phyloP scores from a whole-genome alignment of 2,329 filamentous ascomycete genomes.

The Lasiodiplodia theobromae region DNA sequence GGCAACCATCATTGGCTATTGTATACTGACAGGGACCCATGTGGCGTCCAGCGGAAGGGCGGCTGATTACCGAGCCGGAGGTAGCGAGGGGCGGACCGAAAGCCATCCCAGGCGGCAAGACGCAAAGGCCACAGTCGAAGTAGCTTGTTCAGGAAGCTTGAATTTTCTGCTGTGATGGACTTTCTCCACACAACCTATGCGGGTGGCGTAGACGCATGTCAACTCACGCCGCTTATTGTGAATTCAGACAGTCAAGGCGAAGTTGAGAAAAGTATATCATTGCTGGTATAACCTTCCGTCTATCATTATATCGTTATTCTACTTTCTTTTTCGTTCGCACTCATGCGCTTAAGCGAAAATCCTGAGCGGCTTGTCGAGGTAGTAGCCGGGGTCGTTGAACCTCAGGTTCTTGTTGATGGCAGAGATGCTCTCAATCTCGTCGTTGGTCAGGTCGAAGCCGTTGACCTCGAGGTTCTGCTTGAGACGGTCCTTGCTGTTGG shows the following conservation, averaged over 20 bases:
- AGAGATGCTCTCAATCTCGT: slow-evolving; percentile 43
- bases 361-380: slow-evolving; percentile 37
- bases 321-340: slow-evolving; percentile 20
- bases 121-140: not conserved
- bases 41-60: too few species aligned
- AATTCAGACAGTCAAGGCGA: not conserved
- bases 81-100: not conserved
- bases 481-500: slow-evolving; percentile 41
- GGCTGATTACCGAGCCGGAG: too few species aligned
- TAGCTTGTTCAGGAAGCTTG: not conserved
- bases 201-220: too few species aligned
- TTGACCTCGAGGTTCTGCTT: slow-evolving; percentile 44
- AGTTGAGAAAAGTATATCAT: slow-evolving; percentile 7
- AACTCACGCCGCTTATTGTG: not conserved
- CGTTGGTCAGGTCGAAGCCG: slow-evolving; percentile 40
- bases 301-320: slow-evolving; percentile 25
- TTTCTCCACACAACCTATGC: not conserved
- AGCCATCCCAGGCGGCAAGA: not conserved
- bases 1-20: too few species aligned
- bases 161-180: not conserved
- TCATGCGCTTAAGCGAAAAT: slow-evolving; percentile 36
- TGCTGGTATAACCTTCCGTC: slow-evolving; percentile 17
- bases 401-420: slow-evolving; percentile 45
- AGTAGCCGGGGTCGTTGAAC: slow-evolving; percentile 44
- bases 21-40: too few species aligned